Conservation (phyloP, 1,284 basidiomycete genomes). For the Paramarasmius palmivorus region DNA sequence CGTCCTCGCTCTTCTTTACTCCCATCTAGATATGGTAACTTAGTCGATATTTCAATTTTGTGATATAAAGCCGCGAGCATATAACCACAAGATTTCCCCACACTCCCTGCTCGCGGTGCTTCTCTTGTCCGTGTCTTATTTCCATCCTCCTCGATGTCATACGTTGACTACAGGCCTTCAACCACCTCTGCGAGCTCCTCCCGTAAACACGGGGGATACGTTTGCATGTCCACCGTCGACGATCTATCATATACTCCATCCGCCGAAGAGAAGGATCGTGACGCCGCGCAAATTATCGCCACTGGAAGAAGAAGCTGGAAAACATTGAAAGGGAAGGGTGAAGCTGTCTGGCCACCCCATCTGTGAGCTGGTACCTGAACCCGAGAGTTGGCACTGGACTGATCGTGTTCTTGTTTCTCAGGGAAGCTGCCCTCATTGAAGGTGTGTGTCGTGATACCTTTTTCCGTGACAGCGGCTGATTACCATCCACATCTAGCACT, state of each 20-base stretch:
- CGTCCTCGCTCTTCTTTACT: background rate
- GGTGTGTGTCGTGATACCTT: slow-evolving; percentile 30
- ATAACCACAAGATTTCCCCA: background rate
- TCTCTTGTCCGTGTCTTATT: background rate
- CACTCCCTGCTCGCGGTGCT: background rate
- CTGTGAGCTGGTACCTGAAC: slow-evolving; percentile 31
- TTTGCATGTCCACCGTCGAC: slow-evolving; percentile 36
- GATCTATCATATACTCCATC: slow-evolving; percentile 39
- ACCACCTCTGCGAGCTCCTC: slow-evolving; percentile 16
- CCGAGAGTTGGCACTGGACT: background rate
- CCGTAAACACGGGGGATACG: slow-evolving; percentile 23
- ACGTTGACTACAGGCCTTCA: background rate
- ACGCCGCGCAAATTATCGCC: slow-evolving; percentile 33
- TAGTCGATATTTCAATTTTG: background rate
- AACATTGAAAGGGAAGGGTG: slow-evolving; percentile 55
- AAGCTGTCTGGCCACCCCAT: slow-evolving; percentile 62
- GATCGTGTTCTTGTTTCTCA: slow-evolving; percentile 18
- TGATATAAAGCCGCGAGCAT: slow-evolving; percentile 1
- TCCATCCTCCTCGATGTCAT: slow-evolving; percentile 2
- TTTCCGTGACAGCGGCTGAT: background rate
- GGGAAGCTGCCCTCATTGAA: slow-evolving; percentile 58
- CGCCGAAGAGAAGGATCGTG: slow-evolving; percentile 32
- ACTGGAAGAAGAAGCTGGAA: slow-evolving; percentile 55
- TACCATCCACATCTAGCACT: slow-evolving; percentile 33
- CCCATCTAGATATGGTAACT: slow-evolving; percentile 1